These are phyloP conservation scores for Aspergillus nomiae DNA, from an alignment of 2,329 filamentous ascomycete species.

Conservation along the genomic window DNA sequence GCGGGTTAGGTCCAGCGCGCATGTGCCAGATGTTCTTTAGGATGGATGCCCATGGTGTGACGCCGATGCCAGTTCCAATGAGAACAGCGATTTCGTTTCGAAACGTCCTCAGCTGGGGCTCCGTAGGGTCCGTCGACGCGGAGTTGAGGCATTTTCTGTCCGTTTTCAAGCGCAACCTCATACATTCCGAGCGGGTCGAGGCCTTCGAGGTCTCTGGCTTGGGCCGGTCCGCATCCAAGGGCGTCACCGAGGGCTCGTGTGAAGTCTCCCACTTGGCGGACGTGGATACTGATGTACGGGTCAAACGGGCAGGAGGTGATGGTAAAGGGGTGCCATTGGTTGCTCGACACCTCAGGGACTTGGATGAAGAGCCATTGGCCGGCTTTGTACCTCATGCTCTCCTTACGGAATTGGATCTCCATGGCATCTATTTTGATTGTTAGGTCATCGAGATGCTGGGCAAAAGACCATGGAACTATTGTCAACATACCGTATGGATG, in stretches of 20 bases:
- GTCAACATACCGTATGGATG: constrained; percentile 79
- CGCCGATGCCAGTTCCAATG: constrained; percentile 80
- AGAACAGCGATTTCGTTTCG: constrained; percentile 81
- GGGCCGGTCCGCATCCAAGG: constrained; percentile 84
- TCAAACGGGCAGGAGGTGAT: constrained; percentile 98
- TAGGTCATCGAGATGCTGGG: neutral
- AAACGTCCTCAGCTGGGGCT: constrained; percentile 95
- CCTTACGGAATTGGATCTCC: constrained; percentile 96
- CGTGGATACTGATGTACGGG: constrained; percentile 89
- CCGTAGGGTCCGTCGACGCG: constrained; percentile 95
- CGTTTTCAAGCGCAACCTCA: constrained; percentile 91
- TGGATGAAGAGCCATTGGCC: constrained; percentile 98
- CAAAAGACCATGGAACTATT: neutral
- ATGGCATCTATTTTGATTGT: constrained; percentile 70
- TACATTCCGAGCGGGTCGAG: constrained; percentile 96
- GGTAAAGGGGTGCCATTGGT: constrained; percentile 98
- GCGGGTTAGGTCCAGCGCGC: constrained; percentile 85
- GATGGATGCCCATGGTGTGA: constrained; percentile 84
- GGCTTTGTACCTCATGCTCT: constrained; percentile 96
- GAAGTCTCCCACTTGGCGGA: constrained; percentile 96
- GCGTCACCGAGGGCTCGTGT: constrained; percentile 92
- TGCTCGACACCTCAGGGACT: constrained; percentile 80
- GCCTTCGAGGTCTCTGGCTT: constrained; percentile 85
- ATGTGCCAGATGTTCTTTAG: constrained; percentile 98
- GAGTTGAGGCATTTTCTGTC: constrained; percentile 85